phyloP scores from a whole-genome alignment of 129 eudicot genomes.

The Heracleum sosnowskyi region DNA sequence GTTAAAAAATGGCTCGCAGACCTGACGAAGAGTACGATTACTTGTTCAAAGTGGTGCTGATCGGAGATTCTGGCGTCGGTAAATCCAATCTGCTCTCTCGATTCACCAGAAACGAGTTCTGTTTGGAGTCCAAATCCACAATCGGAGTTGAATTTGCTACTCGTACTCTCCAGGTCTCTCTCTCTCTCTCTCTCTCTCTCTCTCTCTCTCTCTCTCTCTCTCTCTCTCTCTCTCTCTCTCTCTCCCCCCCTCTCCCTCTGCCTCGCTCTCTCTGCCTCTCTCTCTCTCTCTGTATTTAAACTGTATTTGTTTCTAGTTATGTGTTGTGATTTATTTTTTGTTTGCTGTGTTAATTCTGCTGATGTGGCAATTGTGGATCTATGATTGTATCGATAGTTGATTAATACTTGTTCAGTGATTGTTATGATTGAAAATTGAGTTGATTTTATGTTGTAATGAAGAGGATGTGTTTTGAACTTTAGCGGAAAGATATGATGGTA shows the following conservation, averaged over 20 bases:
- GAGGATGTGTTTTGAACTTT: not conserved
- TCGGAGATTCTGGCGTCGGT: constrained; percentile 88
- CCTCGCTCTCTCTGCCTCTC: no score
- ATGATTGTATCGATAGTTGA: not conserved
- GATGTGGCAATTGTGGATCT: constrained; percentile 5
- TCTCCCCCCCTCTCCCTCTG: not conserved
- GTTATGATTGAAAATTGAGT: not conserved
- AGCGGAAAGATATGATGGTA: not conserved
- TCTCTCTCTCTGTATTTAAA: no score
- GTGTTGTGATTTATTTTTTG: not conserved
- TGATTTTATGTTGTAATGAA: not conserved
- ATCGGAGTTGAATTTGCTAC: constrained; percentile 97
- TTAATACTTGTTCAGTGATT: not conserved
- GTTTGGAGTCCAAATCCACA: constrained; percentile 91
- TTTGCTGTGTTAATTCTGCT: not conserved
- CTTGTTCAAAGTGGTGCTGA: constrained; percentile 80
- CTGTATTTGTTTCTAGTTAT: not conserved
- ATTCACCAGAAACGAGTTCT: constrained; percentile 83
- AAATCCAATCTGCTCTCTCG: constrained; percentile 80
- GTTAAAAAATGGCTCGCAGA: constrained; percentile 66
- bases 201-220: constrained; percentile 5
- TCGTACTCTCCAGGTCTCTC: constrained; percentile 75
- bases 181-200: constrained; percentile 12
- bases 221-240: not conserved
- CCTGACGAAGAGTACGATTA: constrained; percentile 90